phyloP scores from a whole-genome alignment of 768 basidiomycete genomes.

The Agaricus subrufescens region DNA sequence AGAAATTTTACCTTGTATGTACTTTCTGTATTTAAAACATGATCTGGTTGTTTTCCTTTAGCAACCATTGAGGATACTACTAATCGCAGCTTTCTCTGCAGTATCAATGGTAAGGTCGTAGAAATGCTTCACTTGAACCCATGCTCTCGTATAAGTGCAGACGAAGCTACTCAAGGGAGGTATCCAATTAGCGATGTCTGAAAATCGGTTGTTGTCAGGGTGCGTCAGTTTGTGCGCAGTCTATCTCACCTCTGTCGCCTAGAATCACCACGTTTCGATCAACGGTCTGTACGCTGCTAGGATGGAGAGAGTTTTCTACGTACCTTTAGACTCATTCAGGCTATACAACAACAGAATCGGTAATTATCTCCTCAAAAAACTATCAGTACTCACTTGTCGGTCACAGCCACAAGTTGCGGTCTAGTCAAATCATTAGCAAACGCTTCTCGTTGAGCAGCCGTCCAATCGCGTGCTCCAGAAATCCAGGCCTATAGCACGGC shows the following conservation, averaged over 20 bases:
- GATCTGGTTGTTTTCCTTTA: conserved; percentile 11
- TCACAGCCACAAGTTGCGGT: conserved; percentile 50
- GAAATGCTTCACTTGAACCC: conserved; percentile 47
- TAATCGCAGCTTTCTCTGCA: conserved; percentile 47
- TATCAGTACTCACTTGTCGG: conserved; percentile 25
- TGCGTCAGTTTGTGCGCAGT: not conserved
- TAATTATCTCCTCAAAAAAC: not conserved
- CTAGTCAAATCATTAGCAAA: conserved; percentile 53
- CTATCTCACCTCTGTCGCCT: conserved; percentile 40
- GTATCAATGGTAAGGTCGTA: conserved; percentile 44
- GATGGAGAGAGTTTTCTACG: not conserved
- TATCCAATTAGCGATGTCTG: conserved; percentile 48
- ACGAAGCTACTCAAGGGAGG: conserved; percentile 42
- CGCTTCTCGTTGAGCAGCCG: conserved; percentile 41
- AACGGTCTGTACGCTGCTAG: too few relatives aligned
- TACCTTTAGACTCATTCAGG: conserved; percentile 45
- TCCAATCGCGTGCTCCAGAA: conserved; percentile 51
- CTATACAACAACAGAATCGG: conserved; percentile 14
- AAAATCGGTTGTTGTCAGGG: not conserved
- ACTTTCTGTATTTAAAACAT: too few relatives aligned
- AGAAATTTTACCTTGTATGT: not conserved
- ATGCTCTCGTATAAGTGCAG: conserved; percentile 52
- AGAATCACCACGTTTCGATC: not conserved
- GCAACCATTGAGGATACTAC: conserved; percentile 32
- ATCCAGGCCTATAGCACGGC: conserved; percentile 40